Evolutionary conservation across 2,329 filamentous ascomycete species (phyloP).

Genomic region (Emergomyces orientalis): DNA sequence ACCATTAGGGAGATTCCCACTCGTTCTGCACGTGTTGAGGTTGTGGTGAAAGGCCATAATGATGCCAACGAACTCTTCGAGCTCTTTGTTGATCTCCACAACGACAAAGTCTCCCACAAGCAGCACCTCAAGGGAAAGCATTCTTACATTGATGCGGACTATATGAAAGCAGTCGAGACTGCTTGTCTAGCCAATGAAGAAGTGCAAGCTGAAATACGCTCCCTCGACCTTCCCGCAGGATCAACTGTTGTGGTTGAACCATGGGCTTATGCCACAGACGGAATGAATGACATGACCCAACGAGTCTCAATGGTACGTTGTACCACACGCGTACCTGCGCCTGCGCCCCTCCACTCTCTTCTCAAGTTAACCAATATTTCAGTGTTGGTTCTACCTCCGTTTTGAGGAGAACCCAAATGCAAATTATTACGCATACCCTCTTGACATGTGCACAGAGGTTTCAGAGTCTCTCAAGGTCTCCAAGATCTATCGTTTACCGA

Average conservation of each 20-base stretch:
- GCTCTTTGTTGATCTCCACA: constrained; percentile 21
- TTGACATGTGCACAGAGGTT: constrained; percentile 44
- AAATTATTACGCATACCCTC: constrained; percentile 51
- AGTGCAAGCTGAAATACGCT: constrained; percentile 39
- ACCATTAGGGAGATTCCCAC: constrained; percentile 16
- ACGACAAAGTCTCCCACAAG: constrained; percentile 19
- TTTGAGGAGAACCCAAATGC: constrained; percentile 38
- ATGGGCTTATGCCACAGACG: constrained; percentile 49
- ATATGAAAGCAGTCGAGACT: constrained; percentile 42
- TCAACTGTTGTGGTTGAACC: constrained; percentile 44
- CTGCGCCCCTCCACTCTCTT: not conserved
- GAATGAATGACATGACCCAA: constrained; percentile 41
- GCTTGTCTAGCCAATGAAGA: constrained; percentile 38
- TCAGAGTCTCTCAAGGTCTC: constrained; percentile 36
- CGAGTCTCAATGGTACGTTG: not conserved
- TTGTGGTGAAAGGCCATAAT: constrained; percentile 28
- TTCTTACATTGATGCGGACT: constrained; percentile 40
- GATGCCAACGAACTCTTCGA: constrained; percentile 13
- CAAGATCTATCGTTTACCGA: constrained; percentile 43
- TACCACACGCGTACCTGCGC: not conserved
- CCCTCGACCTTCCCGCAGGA: constrained; percentile 37
- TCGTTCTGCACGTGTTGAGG: constrained; percentile 27
- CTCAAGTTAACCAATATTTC: constrained; percentile 20
- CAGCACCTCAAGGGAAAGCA: constrained; percentile 36
- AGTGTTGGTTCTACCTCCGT: constrained; percentile 31